Base-by-base conservation (phyloP, 2,329 filamentous ascomycete genomes). In the Monilinia fructicola region DNA sequence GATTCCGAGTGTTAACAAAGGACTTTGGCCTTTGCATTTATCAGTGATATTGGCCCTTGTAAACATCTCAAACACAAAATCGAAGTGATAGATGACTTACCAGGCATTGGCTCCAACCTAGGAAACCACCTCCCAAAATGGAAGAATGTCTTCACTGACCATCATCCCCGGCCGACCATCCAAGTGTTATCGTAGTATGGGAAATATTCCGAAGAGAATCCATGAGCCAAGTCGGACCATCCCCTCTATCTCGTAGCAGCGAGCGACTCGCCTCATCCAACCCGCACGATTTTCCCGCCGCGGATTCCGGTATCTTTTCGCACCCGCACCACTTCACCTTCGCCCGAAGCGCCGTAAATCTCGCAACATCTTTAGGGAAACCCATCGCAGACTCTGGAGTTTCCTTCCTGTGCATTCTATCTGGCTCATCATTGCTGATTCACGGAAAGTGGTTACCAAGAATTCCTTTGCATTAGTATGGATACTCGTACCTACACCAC, bases 211-310 rank as follows among this genome's bases (percentile, higher is more conserved):
- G 63, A 10, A 23, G 40, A 16, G 54, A 69, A 53, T 67, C 61
- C 12, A 44, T 65, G 1, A 46, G 23, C 11, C 14, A 16, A 46
- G 21, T 69, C 18, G 42, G 40, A 3, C 31, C 28, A 23, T 65
- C 67, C 1, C 67, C 54, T 2, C 21, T 59, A 28, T 69, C 67
- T 7, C 55, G 44, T 10, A 61, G 68, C 11, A 67, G 54, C 16
- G 61, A 67, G 1, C 64, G 64, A 7, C 56, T 68, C 9, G 28
- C 38, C 2, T 68, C 68, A 7, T 68, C 68, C 10, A 42, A 67
- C 31, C 61, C 67, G 9, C 5, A 0, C n/a, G 61, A 69, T 31
- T 31, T 31, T 31, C 31, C 31, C 31, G 31, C 31, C 31, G 31
- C 6, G 4, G 31, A 31, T 6, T 31, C 6, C 31, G 31, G 31